Evolutionary conservation across 306 rosid genomes (phyloP).

Genomic region (Sesbania bispinosa): DNA sequence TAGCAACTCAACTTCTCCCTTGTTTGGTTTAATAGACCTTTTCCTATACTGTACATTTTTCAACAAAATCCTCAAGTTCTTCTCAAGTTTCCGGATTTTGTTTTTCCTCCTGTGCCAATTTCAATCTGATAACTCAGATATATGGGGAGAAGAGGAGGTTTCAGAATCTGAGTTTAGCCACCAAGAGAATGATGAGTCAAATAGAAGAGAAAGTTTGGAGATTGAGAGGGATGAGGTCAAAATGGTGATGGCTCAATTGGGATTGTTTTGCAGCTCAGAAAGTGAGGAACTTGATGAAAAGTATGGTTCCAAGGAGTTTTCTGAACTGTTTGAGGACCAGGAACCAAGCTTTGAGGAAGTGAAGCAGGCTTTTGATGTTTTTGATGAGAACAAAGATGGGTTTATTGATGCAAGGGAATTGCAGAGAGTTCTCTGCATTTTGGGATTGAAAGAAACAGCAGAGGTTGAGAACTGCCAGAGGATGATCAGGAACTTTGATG

Average conservation of each 20-base stretch:
- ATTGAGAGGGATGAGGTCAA: conserved; percentile 52
- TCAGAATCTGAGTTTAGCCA: conserved; percentile 17
- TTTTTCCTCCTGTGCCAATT: conserved; percentile 24
- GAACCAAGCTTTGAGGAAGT: conserved; percentile 87
- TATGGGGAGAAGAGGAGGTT: not conserved
- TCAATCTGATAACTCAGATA: conserved; percentile 13
- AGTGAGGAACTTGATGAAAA: conserved; percentile 37
- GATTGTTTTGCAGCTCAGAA: conserved; percentile 52
- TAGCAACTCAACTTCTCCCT: not conserved
- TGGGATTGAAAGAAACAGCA: conserved; percentile 57
- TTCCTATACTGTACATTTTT: not conserved
- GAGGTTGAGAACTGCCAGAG: conserved; percentile 47
- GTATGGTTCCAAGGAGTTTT: conserved; percentile 39
- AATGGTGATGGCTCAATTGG: conserved; percentile 54
- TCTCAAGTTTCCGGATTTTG: conserved; percentile 26
- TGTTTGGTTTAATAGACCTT: conserved; percentile 17
- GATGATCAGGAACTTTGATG: conserved; percentile 65
- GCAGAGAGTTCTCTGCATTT: conserved; percentile 51
- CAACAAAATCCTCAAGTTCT: not conserved
- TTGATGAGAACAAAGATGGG: conserved; percentile 78
- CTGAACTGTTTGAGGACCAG: conserved; percentile 65
- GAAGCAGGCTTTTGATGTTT: conserved; percentile 82
- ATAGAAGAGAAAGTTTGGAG: conserved; percentile 30
- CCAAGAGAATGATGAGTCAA: not conserved
- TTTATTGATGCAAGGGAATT: conserved; percentile 70